Base-by-base conservation (phyloP, 2,329 filamentous ascomycete species). In the Colletotrichum agaves region DNA sequence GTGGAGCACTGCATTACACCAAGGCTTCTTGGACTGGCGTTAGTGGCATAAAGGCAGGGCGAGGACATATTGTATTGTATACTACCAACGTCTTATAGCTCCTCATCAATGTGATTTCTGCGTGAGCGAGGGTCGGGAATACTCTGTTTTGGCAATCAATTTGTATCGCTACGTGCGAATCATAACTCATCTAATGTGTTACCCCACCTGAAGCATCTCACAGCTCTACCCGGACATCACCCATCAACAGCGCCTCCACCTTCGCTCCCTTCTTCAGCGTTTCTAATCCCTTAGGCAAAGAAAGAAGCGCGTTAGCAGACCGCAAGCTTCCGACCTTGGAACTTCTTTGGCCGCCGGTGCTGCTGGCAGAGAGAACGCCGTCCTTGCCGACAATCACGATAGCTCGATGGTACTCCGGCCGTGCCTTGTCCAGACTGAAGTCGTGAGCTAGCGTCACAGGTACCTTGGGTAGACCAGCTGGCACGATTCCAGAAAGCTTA, bases 331-430 rank as follows among this genome's bases (percentile, higher is more conserved):
- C 93, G 2, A 99, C 94, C 69, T 90, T 88, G 15, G 93, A 97
- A 77, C 95, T 98, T 58, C 96, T 85, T 82, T 99, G 96, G 3
- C 91, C 90, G 5, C 96, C 96, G 0, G 96, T 99, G 74, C 93
- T 97, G 33, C 82, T 87, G 0, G 94, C 96, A 67, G 87, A 83
- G 53, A 98, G 78, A 8, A 81, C 73, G 0, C 94, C 94, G 73
- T 94, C 90, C 11, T 79, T 83, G 0, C 84, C 85, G 2, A 89
- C 88, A 0, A 83, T 84, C 2, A 97, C 89, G 2, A 93, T 81
- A 0, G 90, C 94, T n/a, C 96, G 91, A 76, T 98, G 95, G 78
- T 97, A 99, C 77, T 99, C 96, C 0, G 91, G 90, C 63, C 96
- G 84, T 58, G 87, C 82, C n/a, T 84, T 85, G 78, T 99, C 96